Percentiles rank a stretch among this genome's conserved stretches.
Evolutionary conservation across 768 basidiomycete species (phyloP).

Genomic region (Nidularia pulvinata): DNA sequence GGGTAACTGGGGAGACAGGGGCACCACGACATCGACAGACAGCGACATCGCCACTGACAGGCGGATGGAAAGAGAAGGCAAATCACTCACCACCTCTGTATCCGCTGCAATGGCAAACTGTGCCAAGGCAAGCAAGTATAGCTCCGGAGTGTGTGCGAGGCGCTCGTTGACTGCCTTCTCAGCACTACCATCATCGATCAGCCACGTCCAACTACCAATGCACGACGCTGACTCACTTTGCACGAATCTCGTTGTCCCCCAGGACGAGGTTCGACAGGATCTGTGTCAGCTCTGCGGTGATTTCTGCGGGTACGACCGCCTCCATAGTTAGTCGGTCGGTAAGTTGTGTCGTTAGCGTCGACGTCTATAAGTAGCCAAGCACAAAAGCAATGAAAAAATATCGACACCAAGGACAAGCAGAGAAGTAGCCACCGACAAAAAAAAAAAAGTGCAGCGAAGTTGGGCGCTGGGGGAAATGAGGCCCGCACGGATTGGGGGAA

Average conservation of each 20-base stretch:
- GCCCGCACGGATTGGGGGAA: too few relatives aligned
- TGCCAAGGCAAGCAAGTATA: slow-evolving; percentile 76
- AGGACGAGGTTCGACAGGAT: slow-evolving; percentile 84
- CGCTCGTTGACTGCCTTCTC: slow-evolving; percentile 84
- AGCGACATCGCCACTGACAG: background rate
- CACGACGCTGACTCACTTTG: slow-evolving; percentile 43
- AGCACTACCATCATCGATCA: slow-evolving; percentile 39
- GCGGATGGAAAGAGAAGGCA: background rate
- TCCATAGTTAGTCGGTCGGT: slow-evolving; percentile 28
- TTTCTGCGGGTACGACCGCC: slow-evolving; percentile 61
- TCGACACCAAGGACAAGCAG: too few relatives aligned
- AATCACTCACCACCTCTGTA: slow-evolving; percentile 69
- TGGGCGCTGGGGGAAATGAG: too few relatives aligned
- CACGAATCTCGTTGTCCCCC: slow-evolving; percentile 81
- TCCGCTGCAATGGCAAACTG: slow-evolving; percentile 80
- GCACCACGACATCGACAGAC: too few relatives aligned
- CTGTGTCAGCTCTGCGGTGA: slow-evolving; percentile 76
- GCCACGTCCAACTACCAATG: too few relatives aligned
- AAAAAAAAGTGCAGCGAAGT: too few relatives aligned
- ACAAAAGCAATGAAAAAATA: too few relatives aligned
- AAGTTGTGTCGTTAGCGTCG: too few relatives aligned
- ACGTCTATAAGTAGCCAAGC: too few relatives aligned
- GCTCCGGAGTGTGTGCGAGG: slow-evolving; percentile 74
- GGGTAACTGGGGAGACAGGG: too few relatives aligned
- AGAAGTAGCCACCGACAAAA: too few relatives aligned